Conservation (phyloP, 495 filamentous ascomycete species). For the Annulohypoxylon moriforme region DNA sequence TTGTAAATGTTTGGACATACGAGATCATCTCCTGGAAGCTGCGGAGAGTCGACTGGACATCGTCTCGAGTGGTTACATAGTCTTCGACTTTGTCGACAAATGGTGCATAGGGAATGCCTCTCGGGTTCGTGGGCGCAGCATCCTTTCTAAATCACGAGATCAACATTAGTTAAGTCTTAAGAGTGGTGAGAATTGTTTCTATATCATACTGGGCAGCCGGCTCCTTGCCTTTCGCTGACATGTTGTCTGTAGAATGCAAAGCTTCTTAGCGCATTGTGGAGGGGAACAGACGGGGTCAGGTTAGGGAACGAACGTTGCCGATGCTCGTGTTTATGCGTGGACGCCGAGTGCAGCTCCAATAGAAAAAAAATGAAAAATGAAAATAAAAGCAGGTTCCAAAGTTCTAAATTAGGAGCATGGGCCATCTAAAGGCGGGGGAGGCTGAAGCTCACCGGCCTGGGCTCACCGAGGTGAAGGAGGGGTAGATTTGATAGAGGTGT, state of each 20-base stretch:
- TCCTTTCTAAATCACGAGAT: conserved; percentile 54
- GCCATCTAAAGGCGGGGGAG: conserved; percentile 35
- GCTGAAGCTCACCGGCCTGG: conserved; percentile 20
- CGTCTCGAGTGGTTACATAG: conserved; percentile 85
- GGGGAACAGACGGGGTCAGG: not conserved
- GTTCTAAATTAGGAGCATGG: conserved; percentile 32
- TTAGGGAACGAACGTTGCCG: not conserved
- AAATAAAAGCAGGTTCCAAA: not conserved
- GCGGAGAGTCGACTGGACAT: conserved; percentile 89
- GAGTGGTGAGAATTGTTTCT: not conserved
- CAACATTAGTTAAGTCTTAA: conserved; percentile 3
- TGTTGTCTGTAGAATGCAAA: conserved; percentile 25
- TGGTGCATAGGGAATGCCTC: conserved; percentile 93
- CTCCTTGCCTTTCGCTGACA: conserved; percentile 53
- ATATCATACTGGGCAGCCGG: conserved; percentile 39
- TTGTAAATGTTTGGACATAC: conserved; percentile 56
- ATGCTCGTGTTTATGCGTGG: not conserved
- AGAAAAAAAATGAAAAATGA: conserved; percentile 11
- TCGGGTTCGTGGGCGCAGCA: conserved; percentile 79
- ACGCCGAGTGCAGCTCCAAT: conserved; percentile 20
- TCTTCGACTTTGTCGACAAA: conserved; percentile 97
- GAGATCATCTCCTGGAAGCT: conserved; percentile 99
- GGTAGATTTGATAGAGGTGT: conserved; percentile 13
- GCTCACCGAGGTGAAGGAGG: conserved; percentile 36
- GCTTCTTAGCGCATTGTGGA: conserved; percentile 23